These are phyloP conservation scores for Rhodomyrtus tomentosa DNA, from an alignment of 345 rosid genomes.

Conservation along the genomic window DNA sequence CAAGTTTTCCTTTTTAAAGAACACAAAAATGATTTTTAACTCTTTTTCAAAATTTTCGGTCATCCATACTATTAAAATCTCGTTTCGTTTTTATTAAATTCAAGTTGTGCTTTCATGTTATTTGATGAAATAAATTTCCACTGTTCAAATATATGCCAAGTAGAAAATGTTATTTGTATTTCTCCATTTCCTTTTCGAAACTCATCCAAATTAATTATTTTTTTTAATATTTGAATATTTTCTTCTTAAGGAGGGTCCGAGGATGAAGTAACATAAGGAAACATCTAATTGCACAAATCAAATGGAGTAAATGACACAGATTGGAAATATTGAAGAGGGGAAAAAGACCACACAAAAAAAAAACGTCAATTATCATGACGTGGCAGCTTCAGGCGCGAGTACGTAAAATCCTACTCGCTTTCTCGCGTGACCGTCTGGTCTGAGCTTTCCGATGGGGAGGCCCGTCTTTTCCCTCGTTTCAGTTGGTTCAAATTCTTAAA, in stretches of 20 bases:
- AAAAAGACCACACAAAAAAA: accelerated
- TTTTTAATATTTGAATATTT: neutral
- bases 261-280: neutral
- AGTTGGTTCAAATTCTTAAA: neutral
- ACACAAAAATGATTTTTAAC: neutral
- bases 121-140: neutral
- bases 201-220: neutral
- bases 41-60: neutral
- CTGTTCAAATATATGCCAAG: accelerated
- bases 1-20: neutral
- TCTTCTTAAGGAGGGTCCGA: neutral
- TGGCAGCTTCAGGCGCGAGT: neutral
- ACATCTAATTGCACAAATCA: neutral
- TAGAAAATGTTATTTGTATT: accelerated
- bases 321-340: neutral
- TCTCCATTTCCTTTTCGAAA: neutral
- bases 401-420: neutral
- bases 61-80: neutral
- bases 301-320: neutral
- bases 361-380: neutral
- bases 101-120: neutral
- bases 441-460: neutral
- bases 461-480: neutral
- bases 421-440: neutral
- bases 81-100: accelerated